phyloP scores from a whole-genome alignment of 2,329 filamentous ascomycete genomes.

The Leptographium galeiforme region DNA sequence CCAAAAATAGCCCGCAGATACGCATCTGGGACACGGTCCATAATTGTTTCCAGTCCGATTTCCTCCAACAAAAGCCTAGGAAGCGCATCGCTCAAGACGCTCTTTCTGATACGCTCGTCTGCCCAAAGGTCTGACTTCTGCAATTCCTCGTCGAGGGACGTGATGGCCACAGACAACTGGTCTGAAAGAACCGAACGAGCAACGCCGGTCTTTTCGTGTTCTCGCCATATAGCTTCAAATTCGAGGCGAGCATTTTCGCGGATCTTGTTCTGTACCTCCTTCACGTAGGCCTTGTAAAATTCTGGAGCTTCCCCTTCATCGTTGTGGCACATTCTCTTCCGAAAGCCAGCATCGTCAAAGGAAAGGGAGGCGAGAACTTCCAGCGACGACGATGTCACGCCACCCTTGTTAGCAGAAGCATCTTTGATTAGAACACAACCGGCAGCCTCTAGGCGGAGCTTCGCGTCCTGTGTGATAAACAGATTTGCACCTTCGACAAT shows the following conservation, averaged over 20 bases:
- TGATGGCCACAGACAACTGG: constrained; percentile 81
- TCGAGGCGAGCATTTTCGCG: constrained; percentile 83
- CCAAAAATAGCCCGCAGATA: constrained; percentile 95
- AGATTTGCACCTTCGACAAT: constrained; percentile 93
- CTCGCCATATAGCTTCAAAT: constrained; percentile 97
- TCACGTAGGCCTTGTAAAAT: constrained; percentile 91
- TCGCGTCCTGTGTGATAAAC: constrained; percentile 97
- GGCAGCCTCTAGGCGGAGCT: constrained; percentile 87
- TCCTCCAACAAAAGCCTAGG: constrained; percentile 73
- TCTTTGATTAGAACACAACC: constrained; percentile 95
- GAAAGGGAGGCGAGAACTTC: constrained; percentile 90
- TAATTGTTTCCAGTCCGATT: constrained; percentile 81
- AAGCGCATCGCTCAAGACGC: constrained; percentile 72
- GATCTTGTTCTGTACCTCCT: constrained; percentile 81
- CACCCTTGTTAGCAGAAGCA: constrained; percentile 95
- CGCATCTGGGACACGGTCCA: constrained; percentile 74
- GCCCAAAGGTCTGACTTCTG: constrained; percentile 89
- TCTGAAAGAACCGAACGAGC: constrained; percentile 82
- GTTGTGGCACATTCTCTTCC: constrained; percentile 87
- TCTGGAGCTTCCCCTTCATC: constrained; percentile 57
- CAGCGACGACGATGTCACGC: constrained; percentile 91
- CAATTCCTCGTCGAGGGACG: constrained; percentile 90
- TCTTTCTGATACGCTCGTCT: constrained; percentile 62
- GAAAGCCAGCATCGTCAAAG: constrained; percentile 81
- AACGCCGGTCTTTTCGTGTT: constrained; percentile 69